Evolutionary conservation across 345 rosid genomes (phyloP).

Genomic region (Hibiscus mutabilis): DNA sequence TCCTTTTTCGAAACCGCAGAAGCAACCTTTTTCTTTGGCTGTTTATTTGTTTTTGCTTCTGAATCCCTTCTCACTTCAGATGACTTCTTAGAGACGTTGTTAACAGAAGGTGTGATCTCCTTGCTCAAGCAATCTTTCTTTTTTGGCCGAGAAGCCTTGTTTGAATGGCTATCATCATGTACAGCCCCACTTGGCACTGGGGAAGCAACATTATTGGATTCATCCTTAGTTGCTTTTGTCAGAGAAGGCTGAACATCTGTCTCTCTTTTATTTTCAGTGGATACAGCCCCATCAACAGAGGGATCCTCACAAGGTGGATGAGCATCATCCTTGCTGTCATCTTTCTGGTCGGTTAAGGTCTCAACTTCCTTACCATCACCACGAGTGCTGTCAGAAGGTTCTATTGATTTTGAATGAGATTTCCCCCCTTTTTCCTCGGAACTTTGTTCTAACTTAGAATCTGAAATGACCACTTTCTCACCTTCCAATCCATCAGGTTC

Average conservation of each 20-base stretch:
- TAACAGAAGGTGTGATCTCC: constrained; percentile 36
- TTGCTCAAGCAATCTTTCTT: constrained; percentile 39
- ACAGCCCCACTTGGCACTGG: constrained; percentile 32
- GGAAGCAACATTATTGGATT: constrained; percentile 26
- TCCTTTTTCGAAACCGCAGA: constrained; percentile 35
- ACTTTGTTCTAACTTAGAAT: constrained; percentile 29
- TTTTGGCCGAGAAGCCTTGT: constrained; percentile 39
- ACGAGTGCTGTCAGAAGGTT: constrained; percentile 36
- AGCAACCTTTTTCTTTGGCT: constrained; percentile 35
- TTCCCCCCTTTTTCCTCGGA: constrained; percentile 33
- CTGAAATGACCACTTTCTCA: constrained; percentile 25
- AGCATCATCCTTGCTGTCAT: constrained; percentile 23
- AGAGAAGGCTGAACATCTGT: constrained; percentile 29
- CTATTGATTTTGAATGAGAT: constrained; percentile 25
- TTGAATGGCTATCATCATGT: constrained; percentile 36
- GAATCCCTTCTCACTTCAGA: constrained; percentile 49
- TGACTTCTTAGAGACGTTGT: constrained; percentile 31
- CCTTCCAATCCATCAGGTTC: constrained; percentile 31
- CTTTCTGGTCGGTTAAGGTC: constrained; percentile 25
- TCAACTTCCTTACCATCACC: constrained; percentile 38
- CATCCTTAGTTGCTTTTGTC: constrained; percentile 33
- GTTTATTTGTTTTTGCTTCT: constrained; percentile 37
- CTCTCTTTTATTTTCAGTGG: constrained; percentile 41
- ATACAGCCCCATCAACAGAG: constrained; percentile 26
- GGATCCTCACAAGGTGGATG: constrained; percentile 29